Base-by-base conservation (phyloP, 169 alveolate species). In the Plasmodium billcollinsi region DNA sequence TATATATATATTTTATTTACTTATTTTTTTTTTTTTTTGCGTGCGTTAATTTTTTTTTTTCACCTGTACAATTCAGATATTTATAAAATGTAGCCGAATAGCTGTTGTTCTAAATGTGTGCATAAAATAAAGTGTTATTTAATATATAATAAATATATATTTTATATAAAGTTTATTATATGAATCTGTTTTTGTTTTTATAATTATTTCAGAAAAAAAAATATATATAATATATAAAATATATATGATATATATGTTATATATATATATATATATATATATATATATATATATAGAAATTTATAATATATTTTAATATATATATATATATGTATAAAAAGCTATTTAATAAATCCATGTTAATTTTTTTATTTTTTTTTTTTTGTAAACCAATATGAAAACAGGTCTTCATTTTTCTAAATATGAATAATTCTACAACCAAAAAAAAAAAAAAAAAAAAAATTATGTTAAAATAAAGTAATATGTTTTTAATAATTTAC, bases 71-170 rank as follows among this genome's bases (percentile, higher is more conserved):
- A 65, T 20, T 65, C 50, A 33, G 45, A 33, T 76, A 45, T 49
- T 20, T 75, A 14, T 73, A 43, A 18, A 18, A 50, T 65, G 15
- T 50, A 76, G n/a, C 49, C n/a, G 12, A 71, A 56, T 56, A 62
- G 89, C 69, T 65, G 89, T 21, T 76, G 76, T 6, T 50, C 67
- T 49, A 65, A 7, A 76, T 76, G 76, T 63, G 89, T 76, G 76
- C 89, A 33, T 58, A 66, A 33, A 49, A 65, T 58, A 58, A 65
- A 76, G 61, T 33, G 89, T 76, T 75, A n/a, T 76, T 65, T 65
- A 74, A 76, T 33, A 33, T 33, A 33, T 33, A 33, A 33, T 33
- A 33, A 33, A 33, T 33, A 33, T 33, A 45, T 52, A 58, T 65
- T 50, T 63, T 76, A 39, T 49, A 59, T 14, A 74, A 49, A 52